These are phyloP conservation scores for Scutellaria galericulata DNA, from an alignment of 257 asterid genomes.

Conservation along the genomic window DNA sequence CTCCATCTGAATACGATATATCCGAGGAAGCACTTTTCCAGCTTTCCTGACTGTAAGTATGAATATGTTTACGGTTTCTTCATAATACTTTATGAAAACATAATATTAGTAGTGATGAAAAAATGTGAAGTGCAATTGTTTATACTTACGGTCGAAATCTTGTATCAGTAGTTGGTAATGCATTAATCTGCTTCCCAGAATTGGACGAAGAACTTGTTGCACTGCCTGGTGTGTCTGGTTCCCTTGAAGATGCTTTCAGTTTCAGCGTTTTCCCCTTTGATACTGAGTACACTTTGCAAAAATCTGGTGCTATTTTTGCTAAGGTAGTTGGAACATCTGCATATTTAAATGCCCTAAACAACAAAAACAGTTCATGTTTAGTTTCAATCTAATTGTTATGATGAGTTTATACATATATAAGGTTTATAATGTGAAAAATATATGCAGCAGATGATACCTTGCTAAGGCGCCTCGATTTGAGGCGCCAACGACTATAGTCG, in stretches of 20 bases:
- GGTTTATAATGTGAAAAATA: neutral
- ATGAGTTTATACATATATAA: neutral
- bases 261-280: constrained; percentile 55
- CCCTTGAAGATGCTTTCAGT: constrained; percentile 50
- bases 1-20: constrained; percentile 37
- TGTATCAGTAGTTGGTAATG: constrained; percentile 19
- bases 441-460: constrained; percentile 45
- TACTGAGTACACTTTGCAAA: constrained; percentile 63
- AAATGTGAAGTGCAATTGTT: too few species aligned
- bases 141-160: constrained; percentile 47
- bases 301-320: constrained; percentile 63
- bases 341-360: constrained; percentile 70
- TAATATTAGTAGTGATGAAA: too few species aligned
- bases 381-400: neutral
- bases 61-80: too few species aligned
- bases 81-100: too few species aligned
- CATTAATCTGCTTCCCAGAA: constrained; percentile 12
- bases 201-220: constrained; percentile 34
- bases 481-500: constrained; percentile 69
- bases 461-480: constrained; percentile 64
- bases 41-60: constrained; percentile 52
- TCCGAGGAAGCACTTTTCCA: constrained; percentile 53
- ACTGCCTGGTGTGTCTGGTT: constrained; percentile 47
- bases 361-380: neutral
- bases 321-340: constrained; percentile 59